These are phyloP conservation scores for Sporothrix euskadiensis DNA, from an alignment of 2,329 filamentous ascomycete genomes.

Conservation along the genomic window DNA sequence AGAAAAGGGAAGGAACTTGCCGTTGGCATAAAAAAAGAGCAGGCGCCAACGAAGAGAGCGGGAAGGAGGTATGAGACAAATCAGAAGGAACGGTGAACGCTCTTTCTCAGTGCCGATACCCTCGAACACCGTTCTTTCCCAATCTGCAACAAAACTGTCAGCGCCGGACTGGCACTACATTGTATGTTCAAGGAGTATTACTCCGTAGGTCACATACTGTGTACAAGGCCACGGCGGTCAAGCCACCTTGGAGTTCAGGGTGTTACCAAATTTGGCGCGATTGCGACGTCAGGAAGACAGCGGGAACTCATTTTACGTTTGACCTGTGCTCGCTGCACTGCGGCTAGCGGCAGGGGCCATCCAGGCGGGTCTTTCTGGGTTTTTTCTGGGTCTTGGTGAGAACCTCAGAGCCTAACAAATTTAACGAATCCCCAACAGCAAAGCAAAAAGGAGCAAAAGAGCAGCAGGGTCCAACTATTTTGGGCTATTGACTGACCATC, in stretches of 20 bases:
- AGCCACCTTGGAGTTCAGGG: background rate
- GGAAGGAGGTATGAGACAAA: background rate
- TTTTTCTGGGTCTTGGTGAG: too few species aligned
- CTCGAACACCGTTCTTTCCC: background rate
- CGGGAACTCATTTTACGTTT: slow-evolving; percentile 20
- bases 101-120: background rate
- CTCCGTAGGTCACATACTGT: background rate
- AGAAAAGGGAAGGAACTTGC: background rate
- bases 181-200: background rate
- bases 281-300: slow-evolving; percentile 18
- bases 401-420: background rate
- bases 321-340: slow-evolving; percentile 9
- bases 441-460: background rate
- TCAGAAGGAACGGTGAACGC: background rate
- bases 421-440: background rate
- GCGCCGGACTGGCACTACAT: background rate
- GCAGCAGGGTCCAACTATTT: background rate
- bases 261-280: background rate
- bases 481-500: background rate
- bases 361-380: background rate
- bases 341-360: slow-evolving; percentile 18
- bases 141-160: background rate
- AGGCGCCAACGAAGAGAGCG: background rate
- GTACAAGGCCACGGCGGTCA: background rate
- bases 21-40: background rate